Base-by-base conservation (phyloP, 2,329 filamentous ascomycete genomes). In the Xylaria multiplex region DNA sequence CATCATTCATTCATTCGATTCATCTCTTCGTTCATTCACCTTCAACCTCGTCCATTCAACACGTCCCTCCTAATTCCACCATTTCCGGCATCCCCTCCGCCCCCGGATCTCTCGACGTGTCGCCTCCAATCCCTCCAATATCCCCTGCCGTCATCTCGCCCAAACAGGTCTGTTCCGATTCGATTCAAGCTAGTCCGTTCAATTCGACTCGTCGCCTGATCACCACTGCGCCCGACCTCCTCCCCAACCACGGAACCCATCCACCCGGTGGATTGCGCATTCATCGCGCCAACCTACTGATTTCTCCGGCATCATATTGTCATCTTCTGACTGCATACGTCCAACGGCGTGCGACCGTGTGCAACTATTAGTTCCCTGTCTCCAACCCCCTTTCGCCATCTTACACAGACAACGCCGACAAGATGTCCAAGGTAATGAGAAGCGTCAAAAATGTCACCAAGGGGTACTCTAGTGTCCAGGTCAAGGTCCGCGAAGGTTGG, bases 361-460 rank as follows among this genome's bases (percentile, higher is more conserved):
- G 45, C 62, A 30, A 40, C 56, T 48, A n/a, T 46, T 42, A 56
- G 54, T 40, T 32, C 68, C 59, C 54, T 35, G 19, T 42, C 35
- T 50, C 35, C 27, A 27, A 27, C 45, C 24, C 58, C 66, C 46
- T 59, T 64, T 52, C 30, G 40, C 52, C 50, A 42, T 62, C 49
- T 55, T 52, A 59, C 62, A 49, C 68, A 62, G 42, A 66, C 55
- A 75, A 71, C 62, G 71, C 72, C 76, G 77, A 69, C 78, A 85
- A 77, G 69, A 99, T 99, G 96, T 97, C 95, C 66, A 96, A 96
- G 83, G 93, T 98, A 79, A 93, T 98, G 79, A 89, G 96, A 81
- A 97, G 93, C 79, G 94, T 98, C 77, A 98, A 97, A 85, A 99
- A 98, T 85, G 95, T 99, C 81, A 98, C 96, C 80, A 99, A 98